Percentiles rank a stretch among this genome's conserved stretches.
Evolutionary conservation across 2,329 filamentous ascomycete genomes (phyloP).

Genomic region (Falciphora oryzae): DNA sequence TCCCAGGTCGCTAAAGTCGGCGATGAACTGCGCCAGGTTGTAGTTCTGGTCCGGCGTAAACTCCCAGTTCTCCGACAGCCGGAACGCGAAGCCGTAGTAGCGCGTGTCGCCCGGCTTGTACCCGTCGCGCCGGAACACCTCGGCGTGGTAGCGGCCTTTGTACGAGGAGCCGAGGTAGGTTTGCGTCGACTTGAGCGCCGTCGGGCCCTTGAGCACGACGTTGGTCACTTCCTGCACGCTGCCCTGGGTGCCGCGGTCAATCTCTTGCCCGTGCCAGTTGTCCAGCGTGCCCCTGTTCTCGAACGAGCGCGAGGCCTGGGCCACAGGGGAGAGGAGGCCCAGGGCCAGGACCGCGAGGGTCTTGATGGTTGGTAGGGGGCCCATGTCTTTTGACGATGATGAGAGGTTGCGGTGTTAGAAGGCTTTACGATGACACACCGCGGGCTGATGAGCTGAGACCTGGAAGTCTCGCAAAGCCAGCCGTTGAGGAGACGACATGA

Average conservation of each 20-base stretch:
- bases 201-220: constrained; percentile 29
- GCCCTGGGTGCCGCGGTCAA: constrained; percentile 32
- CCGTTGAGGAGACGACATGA: not conserved
- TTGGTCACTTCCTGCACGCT: constrained; percentile 36
- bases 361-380: not conserved
- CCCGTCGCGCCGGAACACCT: constrained; percentile 36
- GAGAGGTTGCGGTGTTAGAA: not conserved
- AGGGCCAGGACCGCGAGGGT: constrained; percentile 1
- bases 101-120: constrained; percentile 39
- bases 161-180: constrained; percentile 33
- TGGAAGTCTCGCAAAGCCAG: not conserved
- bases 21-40: constrained; percentile 47
- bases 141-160: constrained; percentile 42
- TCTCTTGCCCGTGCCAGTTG: constrained; percentile 34
- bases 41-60: constrained; percentile 38
- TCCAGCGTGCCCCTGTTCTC: constrained; percentile 32
- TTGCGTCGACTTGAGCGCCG: constrained; percentile 40
- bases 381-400: not conserved
- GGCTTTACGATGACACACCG: not conserved
- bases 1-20: constrained; percentile 36
- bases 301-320: not conserved
- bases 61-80: constrained; percentile 40
- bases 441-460: not conserved
- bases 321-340: not conserved
- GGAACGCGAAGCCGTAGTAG: constrained; percentile 46